Percentiles rank a stretch among this genome's conserved stretches.
These are phyloP conservation scores for Phellinidium pouzarii DNA, from an alignment of 1,284 basidiomycete genomes.

Conservation along the genomic window DNA sequence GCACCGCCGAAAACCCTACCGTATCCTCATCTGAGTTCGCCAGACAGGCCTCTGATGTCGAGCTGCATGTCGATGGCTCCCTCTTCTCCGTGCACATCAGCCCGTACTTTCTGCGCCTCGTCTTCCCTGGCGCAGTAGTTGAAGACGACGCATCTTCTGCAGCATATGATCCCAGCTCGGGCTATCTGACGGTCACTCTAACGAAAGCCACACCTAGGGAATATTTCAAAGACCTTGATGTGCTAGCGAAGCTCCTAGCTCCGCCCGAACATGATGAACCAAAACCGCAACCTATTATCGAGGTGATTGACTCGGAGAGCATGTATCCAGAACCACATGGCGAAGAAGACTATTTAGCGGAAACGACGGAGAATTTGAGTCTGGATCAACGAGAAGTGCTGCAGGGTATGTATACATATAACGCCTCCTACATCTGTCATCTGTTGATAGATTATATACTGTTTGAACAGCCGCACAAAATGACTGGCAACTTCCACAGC, in stretches of 20 bases:
- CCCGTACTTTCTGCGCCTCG: slow-evolving; percentile 74
- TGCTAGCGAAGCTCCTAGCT: slow-evolving; percentile 67
- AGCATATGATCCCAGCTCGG: slow-evolving; percentile 63
- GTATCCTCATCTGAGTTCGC: slow-evolving; percentile 25
- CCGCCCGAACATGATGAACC: slow-evolving; percentile 41
- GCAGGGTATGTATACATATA: slow-evolving; percentile 38
- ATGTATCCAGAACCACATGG: slow-evolving; percentile 20
- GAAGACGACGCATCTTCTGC: slow-evolving; percentile 71
- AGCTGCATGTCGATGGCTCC: slow-evolving; percentile 66
- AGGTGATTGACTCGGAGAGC: slow-evolving; percentile 47
- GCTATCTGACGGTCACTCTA: slow-evolving; percentile 62
- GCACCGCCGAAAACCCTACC: slow-evolving; percentile 15
- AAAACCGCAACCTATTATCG: slow-evolving; percentile 45
- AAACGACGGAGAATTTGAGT: slow-evolving; percentile 34
- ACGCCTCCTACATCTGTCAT: slow-evolving; percentile 10
- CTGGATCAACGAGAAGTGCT: slow-evolving; percentile 44
- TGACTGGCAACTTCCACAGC: slow-evolving; percentile 71
- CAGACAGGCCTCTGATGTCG: slow-evolving; percentile 67
- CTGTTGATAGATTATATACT: not conserved
- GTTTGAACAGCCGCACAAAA: slow-evolving; percentile 54
- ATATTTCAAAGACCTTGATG: slow-evolving; percentile 66
- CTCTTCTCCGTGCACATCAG: slow-evolving; percentile 70
- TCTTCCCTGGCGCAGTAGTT: slow-evolving; percentile 42
- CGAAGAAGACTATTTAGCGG: slow-evolving; percentile 34
- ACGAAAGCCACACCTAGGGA: slow-evolving; percentile 60